A percentile compares a stretch with the other conserved stretches of the same genome.
These are phyloP conservation scores for Halenospora varia DNA, from an alignment of 495 filamentous ascomycete genomes.

Conservation along the genomic window DNA sequence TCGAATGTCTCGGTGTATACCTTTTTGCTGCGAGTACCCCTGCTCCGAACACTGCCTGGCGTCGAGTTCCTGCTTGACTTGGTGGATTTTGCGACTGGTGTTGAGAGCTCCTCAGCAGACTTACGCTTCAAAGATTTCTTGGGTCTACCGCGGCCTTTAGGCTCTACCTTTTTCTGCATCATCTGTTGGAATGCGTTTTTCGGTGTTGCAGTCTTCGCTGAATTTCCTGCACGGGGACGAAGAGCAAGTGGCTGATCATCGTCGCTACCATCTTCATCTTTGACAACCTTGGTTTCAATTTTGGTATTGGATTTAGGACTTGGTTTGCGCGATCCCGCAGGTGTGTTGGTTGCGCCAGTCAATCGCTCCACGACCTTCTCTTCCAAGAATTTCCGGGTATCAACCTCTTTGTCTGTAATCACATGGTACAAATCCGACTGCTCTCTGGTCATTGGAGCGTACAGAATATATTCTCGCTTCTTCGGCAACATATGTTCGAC, in stretches of 20 bases:
- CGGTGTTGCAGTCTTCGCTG: constrained; percentile 1
- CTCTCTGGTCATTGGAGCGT: constrained; percentile 79
- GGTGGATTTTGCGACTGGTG: constrained; percentile 53
- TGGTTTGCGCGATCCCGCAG: constrained; percentile 18
- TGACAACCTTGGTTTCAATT: neutral
- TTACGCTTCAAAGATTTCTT: constrained; percentile 41
- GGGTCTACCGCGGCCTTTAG: constrained; percentile 17
- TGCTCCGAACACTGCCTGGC: constrained; percentile 47
- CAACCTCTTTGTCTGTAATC: constrained; percentile 66
- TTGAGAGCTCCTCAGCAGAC: constrained; percentile 27
- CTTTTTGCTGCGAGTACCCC: constrained; percentile 36
- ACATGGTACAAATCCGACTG: constrained; percentile 90
- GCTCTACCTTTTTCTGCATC: constrained; percentile 16
- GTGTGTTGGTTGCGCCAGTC: constrained; percentile 37
- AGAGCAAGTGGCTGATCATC: constrained; percentile 19
- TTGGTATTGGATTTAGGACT: constrained; percentile 10
- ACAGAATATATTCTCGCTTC: constrained; percentile 94
- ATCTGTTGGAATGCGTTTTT: constrained; percentile 25
- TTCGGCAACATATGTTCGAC: constrained; percentile 86
- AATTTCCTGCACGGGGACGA: neutral
- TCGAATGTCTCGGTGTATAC: constrained; percentile 46
- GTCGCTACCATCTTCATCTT: constrained; percentile 19
- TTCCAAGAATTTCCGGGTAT: constrained; percentile 77
- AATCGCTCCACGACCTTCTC: constrained; percentile 74
- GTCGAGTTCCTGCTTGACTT: constrained; percentile 71